phyloP scores from a whole-genome alignment of 495 filamentous ascomycete genomes.

The Pyrenopolyporus hunteri region DNA sequence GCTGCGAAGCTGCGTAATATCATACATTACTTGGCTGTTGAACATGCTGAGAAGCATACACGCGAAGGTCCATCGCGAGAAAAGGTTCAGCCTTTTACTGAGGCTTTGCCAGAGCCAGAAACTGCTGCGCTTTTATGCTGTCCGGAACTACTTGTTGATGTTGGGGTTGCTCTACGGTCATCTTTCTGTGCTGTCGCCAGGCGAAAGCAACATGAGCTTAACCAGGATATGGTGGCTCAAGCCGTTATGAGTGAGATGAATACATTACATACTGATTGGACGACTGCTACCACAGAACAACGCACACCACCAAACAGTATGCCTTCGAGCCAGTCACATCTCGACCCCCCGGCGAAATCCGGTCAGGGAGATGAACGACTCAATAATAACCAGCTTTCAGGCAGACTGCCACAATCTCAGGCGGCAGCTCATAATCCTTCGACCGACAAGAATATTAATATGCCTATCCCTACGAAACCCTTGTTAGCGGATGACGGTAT shows the following conservation, averaged over 20 bases:
- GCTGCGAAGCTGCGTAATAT: slow-evolving; percentile 51
- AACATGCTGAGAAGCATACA: slow-evolving; percentile 44
- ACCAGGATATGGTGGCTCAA: slow-evolving; percentile 49
- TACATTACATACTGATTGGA: slow-evolving; percentile 33
- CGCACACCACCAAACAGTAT: slow-evolving; percentile 26
- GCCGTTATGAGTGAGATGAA: slow-evolving; percentile 52
- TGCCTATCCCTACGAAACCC: slow-evolving; percentile 36
- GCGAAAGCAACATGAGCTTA: slow-evolving; percentile 44
- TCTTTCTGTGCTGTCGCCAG: slow-evolving; percentile 55
- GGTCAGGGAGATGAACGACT: slow-evolving; percentile 18
- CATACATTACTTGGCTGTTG: slow-evolving; percentile 49
- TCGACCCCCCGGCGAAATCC: slow-evolving; percentile 19
- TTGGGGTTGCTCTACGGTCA: slow-evolving; percentile 48
- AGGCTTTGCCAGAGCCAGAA: slow-evolving; percentile 32
- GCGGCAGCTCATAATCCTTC: neutral
- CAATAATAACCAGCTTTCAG: slow-evolving; percentile 22
- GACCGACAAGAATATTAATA: slow-evolving; percentile 13
- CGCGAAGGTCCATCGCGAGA: slow-evolving; percentile 39
- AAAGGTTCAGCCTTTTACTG: slow-evolving; percentile 42
- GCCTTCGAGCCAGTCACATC: slow-evolving; percentile 26
- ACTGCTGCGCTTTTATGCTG: slow-evolving; percentile 45
- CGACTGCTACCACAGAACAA: slow-evolving; percentile 20
- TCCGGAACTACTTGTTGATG: slow-evolving; percentile 49
- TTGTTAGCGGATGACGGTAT: slow-evolving; percentile 51
- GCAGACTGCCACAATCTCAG: slow-evolving; percentile 6